phyloP scores from a whole-genome alignment of 345 rosid species.

The Eucalyptus tenuipes region DNA sequence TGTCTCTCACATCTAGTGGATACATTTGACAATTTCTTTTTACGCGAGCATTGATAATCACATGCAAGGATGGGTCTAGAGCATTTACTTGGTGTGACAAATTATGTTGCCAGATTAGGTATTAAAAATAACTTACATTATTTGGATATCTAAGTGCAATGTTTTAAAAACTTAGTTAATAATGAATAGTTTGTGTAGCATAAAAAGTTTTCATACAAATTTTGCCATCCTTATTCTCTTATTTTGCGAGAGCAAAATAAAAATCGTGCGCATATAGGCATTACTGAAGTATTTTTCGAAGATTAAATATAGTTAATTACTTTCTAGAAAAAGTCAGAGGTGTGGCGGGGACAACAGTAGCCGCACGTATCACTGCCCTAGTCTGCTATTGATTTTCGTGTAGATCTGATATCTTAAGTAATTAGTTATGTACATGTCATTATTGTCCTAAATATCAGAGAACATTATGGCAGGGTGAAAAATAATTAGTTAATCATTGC shows the following conservation, averaged over 20 bases:
- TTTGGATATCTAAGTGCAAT: neutral
- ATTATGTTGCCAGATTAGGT: neutral
- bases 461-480: neutral
- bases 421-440: neutral
- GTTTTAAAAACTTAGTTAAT: no score
- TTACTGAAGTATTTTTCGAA: neutral
- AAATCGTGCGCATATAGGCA: neutral
- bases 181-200: neutral
- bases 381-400: neutral
- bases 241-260: neutral
- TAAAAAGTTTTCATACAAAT: neutral
- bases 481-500: neutral
- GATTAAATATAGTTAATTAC: neutral
- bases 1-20: neutral
- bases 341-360: neutral
- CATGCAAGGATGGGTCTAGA: neutral
- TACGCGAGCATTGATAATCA: neutral
- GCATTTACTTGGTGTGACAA: neutral
- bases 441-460: neutral
- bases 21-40: no score
- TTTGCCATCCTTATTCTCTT: neutral
- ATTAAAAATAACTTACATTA: no score
- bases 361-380: neutral
- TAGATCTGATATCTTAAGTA: neutral
- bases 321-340: neutral